Evolutionary conservation across 2,329 filamentous ascomycete species (phyloP).

Genomic region (Neofusicoccum ribis): DNA sequence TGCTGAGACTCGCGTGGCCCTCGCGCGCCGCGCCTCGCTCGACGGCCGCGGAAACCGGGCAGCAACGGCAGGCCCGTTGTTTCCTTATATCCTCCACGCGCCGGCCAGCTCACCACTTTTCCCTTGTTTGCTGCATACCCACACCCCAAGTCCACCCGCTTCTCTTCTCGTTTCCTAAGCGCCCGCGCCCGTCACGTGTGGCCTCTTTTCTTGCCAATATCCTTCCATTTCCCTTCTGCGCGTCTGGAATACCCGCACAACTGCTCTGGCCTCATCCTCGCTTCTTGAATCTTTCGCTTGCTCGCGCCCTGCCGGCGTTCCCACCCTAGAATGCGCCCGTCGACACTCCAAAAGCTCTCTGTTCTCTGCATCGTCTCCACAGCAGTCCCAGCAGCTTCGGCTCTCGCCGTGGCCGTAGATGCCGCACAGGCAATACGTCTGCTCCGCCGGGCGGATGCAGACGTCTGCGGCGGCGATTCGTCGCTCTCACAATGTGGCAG

Average conservation of each 20-base stretch:
- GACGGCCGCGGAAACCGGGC: neutral
- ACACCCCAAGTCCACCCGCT: neutral
- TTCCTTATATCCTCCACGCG: slow-evolving; percentile 12
- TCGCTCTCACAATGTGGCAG: slow-evolving; percentile 55
- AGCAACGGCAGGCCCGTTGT: neutral
- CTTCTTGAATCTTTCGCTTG: neutral
- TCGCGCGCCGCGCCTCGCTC: neutral
- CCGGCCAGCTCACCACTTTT: slow-evolving; percentile 9
- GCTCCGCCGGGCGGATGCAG: slow-evolving; percentile 31
- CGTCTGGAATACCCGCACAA: neutral
- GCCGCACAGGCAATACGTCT: slow-evolving; percentile 31
- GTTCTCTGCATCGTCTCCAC: slow-evolving; percentile 33
- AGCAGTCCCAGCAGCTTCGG: slow-evolving; percentile 24
- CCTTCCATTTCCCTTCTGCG: slow-evolving; percentile 17
- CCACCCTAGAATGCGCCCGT: slow-evolving; percentile 30
- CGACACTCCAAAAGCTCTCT: slow-evolving; percentile 36
- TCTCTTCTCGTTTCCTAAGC: slow-evolving; percentile 15
- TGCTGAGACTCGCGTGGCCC: slow-evolving; percentile 11
- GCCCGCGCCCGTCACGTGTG: slow-evolving; percentile 12
- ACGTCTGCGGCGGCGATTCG: slow-evolving; percentile 52
- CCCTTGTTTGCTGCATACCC: slow-evolving; percentile 9
- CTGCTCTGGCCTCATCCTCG: neutral
- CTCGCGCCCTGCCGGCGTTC: slow-evolving; percentile 5
- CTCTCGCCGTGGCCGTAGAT: slow-evolving; percentile 27
- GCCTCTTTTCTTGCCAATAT: neutral